Conservation (phyloP, 148 eudicot species). For the Diospyros kaki region DNA sequence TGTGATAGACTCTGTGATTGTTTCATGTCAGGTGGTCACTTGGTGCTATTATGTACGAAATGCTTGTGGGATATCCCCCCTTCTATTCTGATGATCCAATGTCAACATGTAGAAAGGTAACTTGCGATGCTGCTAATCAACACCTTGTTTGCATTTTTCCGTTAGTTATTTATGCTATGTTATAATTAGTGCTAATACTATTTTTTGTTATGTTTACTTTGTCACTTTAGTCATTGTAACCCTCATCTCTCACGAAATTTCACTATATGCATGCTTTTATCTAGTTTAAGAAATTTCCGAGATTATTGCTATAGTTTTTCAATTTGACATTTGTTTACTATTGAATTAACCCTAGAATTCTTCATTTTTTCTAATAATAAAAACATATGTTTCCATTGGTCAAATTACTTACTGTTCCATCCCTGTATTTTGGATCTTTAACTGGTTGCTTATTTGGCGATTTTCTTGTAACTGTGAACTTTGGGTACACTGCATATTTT, state of each 20-base stretch:
- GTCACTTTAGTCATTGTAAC: constrained; percentile 1
- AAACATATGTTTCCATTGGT: too few relatives aligned
- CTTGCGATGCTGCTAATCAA: not conserved
- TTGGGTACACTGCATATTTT: too few relatives aligned
- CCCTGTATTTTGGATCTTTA: too few relatives aligned
- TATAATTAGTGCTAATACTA: not conserved
- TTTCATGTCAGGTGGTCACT: constrained; percentile 81
- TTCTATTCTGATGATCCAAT: constrained; percentile 97
- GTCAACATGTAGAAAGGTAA: constrained; percentile 97
- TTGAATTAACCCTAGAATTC: not conserved
- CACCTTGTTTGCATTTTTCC: not conserved
- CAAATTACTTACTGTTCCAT: too few relatives aligned
- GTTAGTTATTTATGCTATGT: not conserved
- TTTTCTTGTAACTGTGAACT: too few relatives aligned
- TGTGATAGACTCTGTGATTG: not conserved
- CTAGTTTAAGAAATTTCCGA: not conserved
- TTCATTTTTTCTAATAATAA: too few relatives aligned
- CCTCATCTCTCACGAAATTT: not conserved
- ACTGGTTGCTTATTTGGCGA: too few relatives aligned
- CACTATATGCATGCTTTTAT: not conserved
- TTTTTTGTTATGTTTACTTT: not conserved
- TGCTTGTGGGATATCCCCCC: constrained; percentile 98
- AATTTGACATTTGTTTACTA: not conserved
- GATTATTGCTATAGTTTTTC: not conserved
- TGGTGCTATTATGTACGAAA: constrained; percentile 93